Evolutionary conservation across 176 grass and related monocot genomes (phyloP), one percentile per base, ranked within the genome.

Genomic region (Oropetium thomaeum): DNA sequence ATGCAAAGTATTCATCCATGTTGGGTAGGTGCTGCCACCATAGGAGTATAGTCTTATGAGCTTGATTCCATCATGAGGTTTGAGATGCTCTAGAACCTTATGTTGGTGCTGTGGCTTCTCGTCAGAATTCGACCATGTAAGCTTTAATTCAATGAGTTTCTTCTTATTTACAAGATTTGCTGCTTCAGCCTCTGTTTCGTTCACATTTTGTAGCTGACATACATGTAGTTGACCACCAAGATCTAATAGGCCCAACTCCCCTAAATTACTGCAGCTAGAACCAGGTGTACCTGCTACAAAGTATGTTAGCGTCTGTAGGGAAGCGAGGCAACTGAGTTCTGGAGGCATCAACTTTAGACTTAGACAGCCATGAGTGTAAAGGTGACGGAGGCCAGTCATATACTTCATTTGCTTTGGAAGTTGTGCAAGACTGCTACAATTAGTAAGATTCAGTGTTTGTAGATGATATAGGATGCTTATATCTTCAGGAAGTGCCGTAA

Each of bases 351-450:
- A 25, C 32, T 54, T 51, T 2, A 71, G 5, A 4, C 10, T 0
- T 22, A 0, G 0, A 8, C 48, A 71, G 1, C 45, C 30, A 37
- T 71, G 47, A 54, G 20, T 71, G 47, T 71, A 48, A 19, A 70
- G 30, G 32, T 71, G 68, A 10, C 26, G 40, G 27, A 69, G 65
- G 26, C 15, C 14, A 31, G 0, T n/a, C 67, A 69, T 69, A 10
- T 69, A 7, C 67, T 69, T 69, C 43, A 69, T 69, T 48, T 20
- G 19, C 0, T 48, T 1, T 1, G 67, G 67, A 32, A 69, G 67
- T 20, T 44, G 9, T 11, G 0, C 17, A 4, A 69, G 67, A 1
- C 1, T 20, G 0, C 0, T 0, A 29, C 67, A 48, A 0, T 1
- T 0, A 69, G 26, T 31, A 69, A 69, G 26, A 0, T 49, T 48